Percentiles rank a stretch among this genome's conserved stretches.
These are phyloP conservation scores for Ganoderma sp. DNA, from an alignment of 1,284 basidiomycete species.

Conservation along the genomic window DNA sequence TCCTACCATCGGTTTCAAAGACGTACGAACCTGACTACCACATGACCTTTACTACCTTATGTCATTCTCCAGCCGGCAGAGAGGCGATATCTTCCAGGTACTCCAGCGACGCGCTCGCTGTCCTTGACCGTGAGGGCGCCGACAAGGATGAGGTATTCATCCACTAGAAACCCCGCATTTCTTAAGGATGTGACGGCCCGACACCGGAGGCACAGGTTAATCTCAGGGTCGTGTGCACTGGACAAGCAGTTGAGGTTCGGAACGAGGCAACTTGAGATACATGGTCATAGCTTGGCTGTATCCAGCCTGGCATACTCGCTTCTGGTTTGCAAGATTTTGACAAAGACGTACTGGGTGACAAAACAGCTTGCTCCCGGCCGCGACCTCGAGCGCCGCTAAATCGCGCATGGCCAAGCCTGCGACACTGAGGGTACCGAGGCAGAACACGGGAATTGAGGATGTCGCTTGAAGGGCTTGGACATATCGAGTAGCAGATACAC, in stretches of 20 bases:
- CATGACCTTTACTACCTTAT: neutral
- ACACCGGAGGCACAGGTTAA: neutral
- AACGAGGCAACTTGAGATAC: neutral
- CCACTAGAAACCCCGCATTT: too few relatives aligned
- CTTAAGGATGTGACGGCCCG: too few relatives aligned
- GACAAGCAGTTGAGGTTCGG: too few relatives aligned
- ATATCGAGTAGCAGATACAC: neutral
- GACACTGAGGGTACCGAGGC: too few relatives aligned
- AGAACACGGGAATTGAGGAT: neutral
- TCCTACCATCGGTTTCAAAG: neutral
- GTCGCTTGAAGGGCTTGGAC: neutral
- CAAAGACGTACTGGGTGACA: neutral
- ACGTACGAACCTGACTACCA: neutral
- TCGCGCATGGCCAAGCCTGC: too few relatives aligned
- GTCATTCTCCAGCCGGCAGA: neutral
- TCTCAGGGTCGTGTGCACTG: too few relatives aligned
- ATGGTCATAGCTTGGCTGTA: too few relatives aligned
- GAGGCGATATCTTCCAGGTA: neutral
- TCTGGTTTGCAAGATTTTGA: neutral
- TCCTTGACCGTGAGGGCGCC: neutral
- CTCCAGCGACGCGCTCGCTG: neutral
- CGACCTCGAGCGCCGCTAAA: neutral
- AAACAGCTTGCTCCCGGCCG: neutral
- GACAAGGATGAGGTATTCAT: neutral
- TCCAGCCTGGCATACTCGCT: neutral